These are phyloP conservation scores for Alternaria sp. DNA, from an alignment of 2,329 filamentous ascomycete species.

Conservation along the genomic window DNA sequence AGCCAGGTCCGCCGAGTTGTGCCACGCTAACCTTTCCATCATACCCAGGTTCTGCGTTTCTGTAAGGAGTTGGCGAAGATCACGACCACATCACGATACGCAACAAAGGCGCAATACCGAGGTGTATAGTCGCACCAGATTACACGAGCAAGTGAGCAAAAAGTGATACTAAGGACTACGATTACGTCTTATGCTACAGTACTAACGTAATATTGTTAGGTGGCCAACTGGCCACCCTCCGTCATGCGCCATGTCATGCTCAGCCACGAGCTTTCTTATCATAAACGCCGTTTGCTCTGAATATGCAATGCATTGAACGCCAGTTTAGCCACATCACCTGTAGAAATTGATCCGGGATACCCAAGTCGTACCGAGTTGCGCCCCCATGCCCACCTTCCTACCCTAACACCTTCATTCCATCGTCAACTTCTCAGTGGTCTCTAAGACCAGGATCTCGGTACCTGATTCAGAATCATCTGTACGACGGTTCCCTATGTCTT, in stretches of 20 bases:
- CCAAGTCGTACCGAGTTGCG: constrained; percentile 5
- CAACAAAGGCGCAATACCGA: not conserved
- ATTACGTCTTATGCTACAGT: constrained; percentile 15
- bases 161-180: constrained; percentile 15
- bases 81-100: not conserved
- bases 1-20: not conserved
- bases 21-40: not conserved
- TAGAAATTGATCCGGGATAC: constrained; percentile 1
- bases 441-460: constrained; percentile 11
- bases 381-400: not conserved
- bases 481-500: not conserved
- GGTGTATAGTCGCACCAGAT: not conserved
- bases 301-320: constrained; percentile 5
- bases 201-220: constrained; percentile 8
- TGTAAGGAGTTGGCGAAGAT: not conserved
- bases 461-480: constrained; percentile 17
- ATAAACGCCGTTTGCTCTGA: constrained; percentile 8
- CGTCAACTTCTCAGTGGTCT: constrained; percentile 22
- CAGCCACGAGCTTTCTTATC: constrained; percentile 6
- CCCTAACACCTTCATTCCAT: constrained; percentile 14
- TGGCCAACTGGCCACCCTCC: constrained; percentile 4
- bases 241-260: constrained; percentile 12
- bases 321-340: constrained; percentile 5
- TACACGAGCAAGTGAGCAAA: not conserved
- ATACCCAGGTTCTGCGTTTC: not conserved